phyloP scores from a whole-genome alignment of 768 basidiomycete species.

The Tricholoma sp. region DNA sequence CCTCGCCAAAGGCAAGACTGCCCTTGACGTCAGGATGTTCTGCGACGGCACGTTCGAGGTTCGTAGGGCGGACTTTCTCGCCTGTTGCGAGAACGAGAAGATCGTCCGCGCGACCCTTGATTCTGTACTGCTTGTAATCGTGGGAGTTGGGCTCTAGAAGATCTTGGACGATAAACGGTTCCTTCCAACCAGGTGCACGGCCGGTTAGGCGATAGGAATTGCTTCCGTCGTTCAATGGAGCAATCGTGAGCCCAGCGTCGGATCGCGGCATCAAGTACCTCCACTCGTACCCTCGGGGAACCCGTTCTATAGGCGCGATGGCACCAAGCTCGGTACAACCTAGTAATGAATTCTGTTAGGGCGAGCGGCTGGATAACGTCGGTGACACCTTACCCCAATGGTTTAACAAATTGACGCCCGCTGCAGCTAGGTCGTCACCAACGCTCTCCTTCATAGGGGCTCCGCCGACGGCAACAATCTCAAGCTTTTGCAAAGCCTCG shows the following conservation, averaged over 20 bases:
- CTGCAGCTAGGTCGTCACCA: constrained; percentile 21
- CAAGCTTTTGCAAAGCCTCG: constrained; percentile 24
- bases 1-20: constrained; percentile 33
- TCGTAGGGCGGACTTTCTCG: constrained; percentile 35
- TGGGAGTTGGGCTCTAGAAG: constrained; percentile 29
- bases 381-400: constrained; percentile 32
- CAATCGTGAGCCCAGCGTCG: constrained; percentile 25
- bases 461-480: constrained; percentile 33
- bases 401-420: constrained; percentile 32
- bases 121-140: constrained; percentile 25
- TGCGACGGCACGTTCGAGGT: constrained; percentile 26
- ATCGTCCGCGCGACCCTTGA: constrained; percentile 36
- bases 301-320: constrained; percentile 29
- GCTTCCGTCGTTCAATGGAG: constrained; percentile 21
- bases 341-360: constrained; percentile 6
- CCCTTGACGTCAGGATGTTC: constrained; percentile 33
- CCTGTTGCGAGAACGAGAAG: constrained; percentile 38
- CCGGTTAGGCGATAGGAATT: constrained; percentile 25
- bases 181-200: constrained; percentile 28
- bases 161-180: constrained; percentile 32
- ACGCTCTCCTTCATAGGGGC: constrained; percentile 35
- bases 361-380: neutral
- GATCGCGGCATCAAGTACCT: constrained; percentile 32
- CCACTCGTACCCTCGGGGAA: constrained; percentile 30
- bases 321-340: constrained; percentile 34